phyloP scores from a whole-genome alignment of 2,329 filamentous ascomycete genomes.

The Tolypocladium ophioglossoides region DNA sequence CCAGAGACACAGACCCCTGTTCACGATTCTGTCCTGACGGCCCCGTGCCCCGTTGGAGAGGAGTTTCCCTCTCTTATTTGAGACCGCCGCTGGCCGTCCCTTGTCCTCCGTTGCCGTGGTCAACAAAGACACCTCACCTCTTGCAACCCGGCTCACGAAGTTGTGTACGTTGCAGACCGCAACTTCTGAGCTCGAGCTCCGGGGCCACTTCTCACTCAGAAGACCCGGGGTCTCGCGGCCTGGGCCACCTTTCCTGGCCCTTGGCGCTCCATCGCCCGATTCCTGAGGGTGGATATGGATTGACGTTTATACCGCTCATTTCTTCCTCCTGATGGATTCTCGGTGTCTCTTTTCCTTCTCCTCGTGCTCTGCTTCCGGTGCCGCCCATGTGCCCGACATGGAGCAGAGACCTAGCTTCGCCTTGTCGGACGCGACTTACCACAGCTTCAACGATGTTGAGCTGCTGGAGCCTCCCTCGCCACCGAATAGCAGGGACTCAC shows the following conservation, averaged over 20 bases:
- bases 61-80: neutral
- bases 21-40: neutral
- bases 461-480: slow-evolving; percentile 27
- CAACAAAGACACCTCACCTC: neutral
- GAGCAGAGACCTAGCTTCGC: slow-evolving; percentile 23
- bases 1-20: neutral
- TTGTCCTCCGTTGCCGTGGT: neutral
- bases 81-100: neutral
- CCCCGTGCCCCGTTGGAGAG: neutral
- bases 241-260: neutral
- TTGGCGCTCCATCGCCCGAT: neutral
- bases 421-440: slow-evolving; percentile 34
- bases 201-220: neutral
- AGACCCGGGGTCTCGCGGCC: neutral
- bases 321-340: neutral
- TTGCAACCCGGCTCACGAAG: neutral
- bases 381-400: slow-evolving; percentile 1
- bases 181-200: neutral
- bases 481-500: slow-evolving; percentile 5
- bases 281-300: neutral
- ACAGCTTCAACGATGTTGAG: slow-evolving; percentile 43
- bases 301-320: neutral
- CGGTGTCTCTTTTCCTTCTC: neutral
- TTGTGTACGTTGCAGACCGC: neutral
- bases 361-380: neutral